Percentiles rank a stretch among this genome's conserved stretches.
Evolutionary conservation across 371 early-diverging fungal genomes (phyloP).

Genomic region (Nosema muscidifuracis): DNA sequence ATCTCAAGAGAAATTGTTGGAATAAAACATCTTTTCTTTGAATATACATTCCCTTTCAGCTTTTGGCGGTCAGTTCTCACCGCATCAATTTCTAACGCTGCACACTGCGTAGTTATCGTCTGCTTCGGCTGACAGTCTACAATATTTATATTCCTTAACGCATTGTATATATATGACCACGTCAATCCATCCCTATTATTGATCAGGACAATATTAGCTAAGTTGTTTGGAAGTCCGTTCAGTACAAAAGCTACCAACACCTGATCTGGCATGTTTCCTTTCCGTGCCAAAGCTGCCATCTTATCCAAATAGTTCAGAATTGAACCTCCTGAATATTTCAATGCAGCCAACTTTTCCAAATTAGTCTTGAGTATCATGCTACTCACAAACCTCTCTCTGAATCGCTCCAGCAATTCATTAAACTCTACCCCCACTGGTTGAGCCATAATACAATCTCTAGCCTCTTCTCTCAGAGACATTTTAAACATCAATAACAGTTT

Average conservation of each 20-base stretch:
- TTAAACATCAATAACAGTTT: not conserved
- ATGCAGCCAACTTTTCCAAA: not conserved
- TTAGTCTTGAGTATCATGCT: not conserved
- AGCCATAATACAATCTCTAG: not conserved
- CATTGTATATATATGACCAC: not conserved
- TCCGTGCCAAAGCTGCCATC: not conserved
- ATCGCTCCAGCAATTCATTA: not conserved
- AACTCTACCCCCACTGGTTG: not conserved
- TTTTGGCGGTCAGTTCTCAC: too few relatives aligned
- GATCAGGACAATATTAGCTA: not conserved
- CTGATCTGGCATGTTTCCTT: not conserved
- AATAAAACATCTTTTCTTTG: too few relatives aligned
- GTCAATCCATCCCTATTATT: not conserved
- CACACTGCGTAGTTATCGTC: too few relatives aligned
- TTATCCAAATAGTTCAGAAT: not conserved
- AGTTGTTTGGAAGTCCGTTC: not conserved
- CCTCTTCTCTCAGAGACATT: conserved; percentile 1
- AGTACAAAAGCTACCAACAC: conserved; percentile 4
- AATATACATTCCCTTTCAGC: too few relatives aligned
- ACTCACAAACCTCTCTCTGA: conserved; percentile 1
- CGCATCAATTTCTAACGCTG: too few relatives aligned
- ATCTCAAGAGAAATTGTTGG: too few relatives aligned
- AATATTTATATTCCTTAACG: not conserved
- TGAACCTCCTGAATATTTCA: not conserved
- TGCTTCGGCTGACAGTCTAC: too few relatives aligned